These are phyloP conservation scores for Claviceps monticola DNA, from an alignment of 2,329 filamentous ascomycete species.

Conservation along the genomic window DNA sequence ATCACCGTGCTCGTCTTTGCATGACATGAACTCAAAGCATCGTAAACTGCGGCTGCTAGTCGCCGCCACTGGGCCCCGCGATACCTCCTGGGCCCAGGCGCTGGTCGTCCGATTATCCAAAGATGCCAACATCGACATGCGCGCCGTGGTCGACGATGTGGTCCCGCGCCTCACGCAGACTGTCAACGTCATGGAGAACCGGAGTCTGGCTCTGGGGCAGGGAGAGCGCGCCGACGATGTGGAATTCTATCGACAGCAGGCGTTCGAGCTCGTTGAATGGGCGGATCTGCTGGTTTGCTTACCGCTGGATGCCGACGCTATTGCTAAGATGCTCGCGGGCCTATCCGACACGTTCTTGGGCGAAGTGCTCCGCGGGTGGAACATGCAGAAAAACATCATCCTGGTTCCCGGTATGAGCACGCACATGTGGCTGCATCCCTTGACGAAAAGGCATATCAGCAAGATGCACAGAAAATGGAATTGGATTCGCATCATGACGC, in stretches of 20 bases:
- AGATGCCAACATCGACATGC: constrained; percentile 44
- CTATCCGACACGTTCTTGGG: constrained; percentile 69
- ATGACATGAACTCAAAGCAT: constrained; percentile 21
- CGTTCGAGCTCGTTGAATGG: constrained; percentile 66
- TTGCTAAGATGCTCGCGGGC: constrained; percentile 79
- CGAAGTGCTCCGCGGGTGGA: constrained; percentile 74
- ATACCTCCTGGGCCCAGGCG: constrained; percentile 51
- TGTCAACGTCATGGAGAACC: constrained; percentile 45
- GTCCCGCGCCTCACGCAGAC: constrained; percentile 49
- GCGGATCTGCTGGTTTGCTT: constrained; percentile 75
- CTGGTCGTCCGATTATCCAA: constrained; percentile 55
- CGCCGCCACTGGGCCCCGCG: constrained; percentile 49
- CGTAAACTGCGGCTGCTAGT: constrained; percentile 47
- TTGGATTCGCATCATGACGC: constrained; percentile 71
- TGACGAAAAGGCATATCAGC: constrained; percentile 74
- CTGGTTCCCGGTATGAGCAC: constrained; percentile 81
- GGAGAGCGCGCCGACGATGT: constrained; percentile 29
- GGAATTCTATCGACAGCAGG: constrained; percentile 37
- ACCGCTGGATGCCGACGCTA: constrained; percentile 69
- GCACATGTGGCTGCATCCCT: constrained; percentile 79
- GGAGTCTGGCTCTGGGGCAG: constrained; percentile 21
- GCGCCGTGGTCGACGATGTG: constrained; percentile 52
- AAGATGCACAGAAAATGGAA: constrained; percentile 76
- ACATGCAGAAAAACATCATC: constrained; percentile 71
- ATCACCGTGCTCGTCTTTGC: constrained; percentile 22